Evolutionary conservation across 2,329 filamentous ascomycete species (phyloP).

Genomic region (Fusarium sp.): DNA sequence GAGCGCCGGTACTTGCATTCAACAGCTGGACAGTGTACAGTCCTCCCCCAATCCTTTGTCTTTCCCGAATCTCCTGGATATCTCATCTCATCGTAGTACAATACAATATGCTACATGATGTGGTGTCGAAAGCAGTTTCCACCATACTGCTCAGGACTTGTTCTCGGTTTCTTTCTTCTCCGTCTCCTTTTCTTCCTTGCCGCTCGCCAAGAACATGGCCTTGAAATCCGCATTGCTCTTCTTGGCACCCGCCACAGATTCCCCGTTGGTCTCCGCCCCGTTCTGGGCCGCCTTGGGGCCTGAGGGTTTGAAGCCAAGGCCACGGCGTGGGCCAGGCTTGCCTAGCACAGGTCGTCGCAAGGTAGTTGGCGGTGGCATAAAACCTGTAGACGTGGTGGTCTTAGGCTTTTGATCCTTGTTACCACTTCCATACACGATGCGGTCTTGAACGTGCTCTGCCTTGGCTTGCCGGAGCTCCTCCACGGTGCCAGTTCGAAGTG

Average conservation of each 20-base stretch:
- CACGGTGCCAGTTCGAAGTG: constrained; percentile 65
- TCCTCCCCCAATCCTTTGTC: background rate
- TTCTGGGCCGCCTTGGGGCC: constrained; percentile 34
- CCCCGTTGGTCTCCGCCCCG: constrained; percentile 43
- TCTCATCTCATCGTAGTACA: constrained; percentile 29
- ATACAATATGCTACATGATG: constrained; percentile 36
- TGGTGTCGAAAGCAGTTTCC: constrained; percentile 14
- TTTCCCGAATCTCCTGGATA: constrained; percentile 22
- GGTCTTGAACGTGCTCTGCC: constrained; percentile 51
- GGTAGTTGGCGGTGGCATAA: constrained; percentile 59
- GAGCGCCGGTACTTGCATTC: background rate
- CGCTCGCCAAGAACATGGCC: constrained; percentile 58
- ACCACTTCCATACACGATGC: constrained; percentile 47
- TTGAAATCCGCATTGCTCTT: constrained; percentile 71
- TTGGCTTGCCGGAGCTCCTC: constrained; percentile 67
- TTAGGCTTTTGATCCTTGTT: constrained; percentile 45
- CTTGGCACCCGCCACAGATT: constrained; percentile 45
- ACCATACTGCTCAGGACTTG: constrained; percentile 11
- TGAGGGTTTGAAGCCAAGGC: constrained; percentile 56
- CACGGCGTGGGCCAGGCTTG: constrained; percentile 54
- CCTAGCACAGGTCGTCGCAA: constrained; percentile 59
- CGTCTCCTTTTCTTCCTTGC: constrained; percentile 13
- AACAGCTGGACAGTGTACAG: constrained; percentile 12
- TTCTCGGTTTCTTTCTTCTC: constrained; percentile 5
- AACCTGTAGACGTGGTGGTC: constrained; percentile 34